These are phyloP conservation scores for Candida xiaguanensis DNA, from an alignment of 805 yeast species.

Conservation along the genomic window DNA sequence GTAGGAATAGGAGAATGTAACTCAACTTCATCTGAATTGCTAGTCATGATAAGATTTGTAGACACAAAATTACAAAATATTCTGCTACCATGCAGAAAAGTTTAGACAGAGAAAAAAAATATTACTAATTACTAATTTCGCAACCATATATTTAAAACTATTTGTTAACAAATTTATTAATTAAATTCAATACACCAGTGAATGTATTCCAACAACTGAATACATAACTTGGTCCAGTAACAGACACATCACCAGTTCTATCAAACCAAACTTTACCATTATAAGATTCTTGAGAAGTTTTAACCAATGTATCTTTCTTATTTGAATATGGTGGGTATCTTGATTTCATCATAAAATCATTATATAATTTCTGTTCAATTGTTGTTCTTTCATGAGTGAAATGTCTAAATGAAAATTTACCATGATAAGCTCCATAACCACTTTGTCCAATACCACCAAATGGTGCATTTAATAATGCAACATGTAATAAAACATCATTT, in stretches of 20 bases:
- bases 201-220: constrained; percentile 29
- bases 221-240: constrained; percentile 30
- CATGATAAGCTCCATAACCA: constrained; percentile 83
- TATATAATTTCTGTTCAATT: constrained; percentile 60
- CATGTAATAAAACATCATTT: constrained; percentile 73
- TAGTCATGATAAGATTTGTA: neutral
- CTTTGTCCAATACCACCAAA: constrained; percentile 92
- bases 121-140: too few relatives aligned
- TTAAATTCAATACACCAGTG: constrained; percentile 27
- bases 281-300: constrained; percentile 23
- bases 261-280: constrained; percentile 37
- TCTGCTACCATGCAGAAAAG: too few relatives aligned
- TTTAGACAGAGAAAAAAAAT: neutral
- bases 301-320: constrained; percentile 29
- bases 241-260: constrained; percentile 33
- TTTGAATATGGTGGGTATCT: constrained; percentile 62
- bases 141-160: too few relatives aligned
- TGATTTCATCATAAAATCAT: constrained; percentile 53
- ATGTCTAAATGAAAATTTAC: constrained; percentile 44
- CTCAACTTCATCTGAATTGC: neutral
- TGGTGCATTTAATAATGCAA: constrained; percentile 64
- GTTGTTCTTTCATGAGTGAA: constrained; percentile 75
- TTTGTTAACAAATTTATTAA: constrained; percentile 16
- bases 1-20: constrained; percentile 11
- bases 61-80: neutral